Base-by-base conservation (phyloP, 2,329 filamentous ascomycete species). In the Penicillium sp. region DNA sequence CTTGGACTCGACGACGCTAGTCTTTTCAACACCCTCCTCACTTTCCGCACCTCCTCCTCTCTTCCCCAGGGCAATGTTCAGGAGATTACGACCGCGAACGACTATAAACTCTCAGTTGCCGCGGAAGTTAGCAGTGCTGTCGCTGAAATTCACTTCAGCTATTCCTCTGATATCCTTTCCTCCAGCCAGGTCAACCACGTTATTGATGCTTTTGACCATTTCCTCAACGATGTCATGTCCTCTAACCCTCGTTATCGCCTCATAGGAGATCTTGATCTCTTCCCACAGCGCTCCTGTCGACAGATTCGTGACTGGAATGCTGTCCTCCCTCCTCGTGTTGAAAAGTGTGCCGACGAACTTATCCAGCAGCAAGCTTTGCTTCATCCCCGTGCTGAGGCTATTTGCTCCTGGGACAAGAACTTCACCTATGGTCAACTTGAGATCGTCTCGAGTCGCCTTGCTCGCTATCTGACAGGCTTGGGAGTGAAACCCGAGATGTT, bases 81-180 rank as follows among this genome's bases (percentile, higher is more conserved):
- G 11, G 54, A 58, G 13, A 42, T 54, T 7, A 19, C 45, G 8
- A 52, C 49, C 18, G 52, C 54, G 3, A 62, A 51, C 16, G 39
- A 56, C 16, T 69, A 65, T 28, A 61, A 68, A n/a, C 62, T 74
- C 16, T 49, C 59, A 6, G 59, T 74, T 9, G 63, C 67, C 23
- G 66, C 68, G 2, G 61, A 63, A n/a, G 60, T 67, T 6, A 67
- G 64, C 14, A 52, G 59, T 9, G 51, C 60, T 7, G 58, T 59
- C 5, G 81, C 81, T 3, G 72, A 87, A 19, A 66, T 74, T 2
- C 79, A 84, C 49, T 75, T 88, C 19, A 79, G 79, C 29, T 71
- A 75, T 3, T 77, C 83, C n/a, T 77, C 79, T 0, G 75, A 77
- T 37, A 71, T 79, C 19, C 75, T 88, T 21, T 79, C 81, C 43